Evolutionary conservation across 495 filamentous ascomycete genomes (phyloP).

Genomic region (Aspergillus conjunctus): DNA sequence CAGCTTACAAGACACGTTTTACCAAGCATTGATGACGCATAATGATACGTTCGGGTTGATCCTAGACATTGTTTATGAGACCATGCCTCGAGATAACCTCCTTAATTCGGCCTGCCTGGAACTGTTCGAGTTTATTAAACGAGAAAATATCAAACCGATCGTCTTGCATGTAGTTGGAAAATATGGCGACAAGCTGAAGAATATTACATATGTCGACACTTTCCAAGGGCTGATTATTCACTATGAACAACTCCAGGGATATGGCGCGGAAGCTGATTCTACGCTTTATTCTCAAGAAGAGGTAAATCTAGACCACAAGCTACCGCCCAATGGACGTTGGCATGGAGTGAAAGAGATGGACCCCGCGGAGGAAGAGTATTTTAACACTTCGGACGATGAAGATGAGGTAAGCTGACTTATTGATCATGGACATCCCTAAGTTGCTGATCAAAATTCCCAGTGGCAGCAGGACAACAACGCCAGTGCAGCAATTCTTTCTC

Average conservation of each 20-base stretch:
- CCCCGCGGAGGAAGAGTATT: conserved; percentile 88
- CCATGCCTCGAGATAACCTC: conserved; percentile 94
- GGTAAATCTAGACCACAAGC: conserved; percentile 51
- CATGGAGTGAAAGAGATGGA: conserved; percentile 83
- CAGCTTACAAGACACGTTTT: conserved; percentile 87
- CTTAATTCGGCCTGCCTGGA: conserved; percentile 96
- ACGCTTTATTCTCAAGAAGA: conserved; percentile 54
- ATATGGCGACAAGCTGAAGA: conserved; percentile 77
- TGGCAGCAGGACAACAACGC: conserved; percentile 39
- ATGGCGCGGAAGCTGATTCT: conserved; percentile 59
- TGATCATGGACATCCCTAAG: neutral
- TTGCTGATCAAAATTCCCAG: conserved; percentile 28
- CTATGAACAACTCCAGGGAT: conserved; percentile 82
- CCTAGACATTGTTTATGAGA: conserved; percentile 81
- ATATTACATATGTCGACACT: conserved; percentile 83
- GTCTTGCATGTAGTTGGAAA: conserved; percentile 86
- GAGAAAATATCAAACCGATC: conserved; percentile 78
- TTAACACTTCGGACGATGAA: conserved; percentile 87
- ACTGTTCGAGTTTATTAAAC: conserved; percentile 88
- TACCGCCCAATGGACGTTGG: conserved; percentile 68
- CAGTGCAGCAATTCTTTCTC: conserved; percentile 26
- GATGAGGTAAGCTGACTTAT: conserved; percentile 60
- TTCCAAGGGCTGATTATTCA: conserved; percentile 74
- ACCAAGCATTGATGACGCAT: conserved; percentile 82
- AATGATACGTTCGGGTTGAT: conserved; percentile 85